phyloP scores from a whole-genome alignment of 2,329 filamentous ascomycete species.

The Trichophyton mentagrophytes region DNA sequence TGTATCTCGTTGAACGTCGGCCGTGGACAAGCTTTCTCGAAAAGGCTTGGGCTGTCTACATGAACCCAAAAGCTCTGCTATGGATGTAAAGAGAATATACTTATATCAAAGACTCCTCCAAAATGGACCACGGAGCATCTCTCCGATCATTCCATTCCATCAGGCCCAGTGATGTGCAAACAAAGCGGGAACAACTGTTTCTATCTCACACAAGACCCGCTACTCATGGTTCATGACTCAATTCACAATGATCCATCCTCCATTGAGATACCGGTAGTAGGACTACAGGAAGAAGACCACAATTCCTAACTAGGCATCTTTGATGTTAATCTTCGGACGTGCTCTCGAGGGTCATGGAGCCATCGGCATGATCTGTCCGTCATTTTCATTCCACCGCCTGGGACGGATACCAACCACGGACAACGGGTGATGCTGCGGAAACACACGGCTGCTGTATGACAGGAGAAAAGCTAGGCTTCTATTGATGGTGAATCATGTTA shows the following conservation, averaged over 20 bases:
- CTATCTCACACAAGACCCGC: background rate
- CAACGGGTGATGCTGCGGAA: background rate
- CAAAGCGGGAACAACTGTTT: background rate
- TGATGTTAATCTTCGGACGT: background rate
- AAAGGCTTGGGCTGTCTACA: background rate
- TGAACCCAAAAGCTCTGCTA: background rate
- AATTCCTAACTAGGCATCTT: background rate
- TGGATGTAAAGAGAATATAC: background rate
- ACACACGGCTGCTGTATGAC: background rate
- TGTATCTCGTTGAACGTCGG: background rate
- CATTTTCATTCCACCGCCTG: background rate
- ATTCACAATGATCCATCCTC: background rate
- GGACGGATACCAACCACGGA: background rate
- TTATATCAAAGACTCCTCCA: background rate
- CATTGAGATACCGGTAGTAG: background rate
- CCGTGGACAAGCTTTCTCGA: background rate
- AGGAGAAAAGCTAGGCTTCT: background rate
- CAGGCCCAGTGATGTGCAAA: background rate
- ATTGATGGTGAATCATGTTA: background rate
- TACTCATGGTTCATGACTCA: background rate
- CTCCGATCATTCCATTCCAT: background rate
- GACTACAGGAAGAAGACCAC: background rate
- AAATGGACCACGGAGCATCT: background rate
- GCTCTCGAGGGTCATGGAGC: background rate
- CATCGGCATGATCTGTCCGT: background rate